Base-by-base conservation (phyloP, 805 yeast species). In the Candida ulmi region DNA sequence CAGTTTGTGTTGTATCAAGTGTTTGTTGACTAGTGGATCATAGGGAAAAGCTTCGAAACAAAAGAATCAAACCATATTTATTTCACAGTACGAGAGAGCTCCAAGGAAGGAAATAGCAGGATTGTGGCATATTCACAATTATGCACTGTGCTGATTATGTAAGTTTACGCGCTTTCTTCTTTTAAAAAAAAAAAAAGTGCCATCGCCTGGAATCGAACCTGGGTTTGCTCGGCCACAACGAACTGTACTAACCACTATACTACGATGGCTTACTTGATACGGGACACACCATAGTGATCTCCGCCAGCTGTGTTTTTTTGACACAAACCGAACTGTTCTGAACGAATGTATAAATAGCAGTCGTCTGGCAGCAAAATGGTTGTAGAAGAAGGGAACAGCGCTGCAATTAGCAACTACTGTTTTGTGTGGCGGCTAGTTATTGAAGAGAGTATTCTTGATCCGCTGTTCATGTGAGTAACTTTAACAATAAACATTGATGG, bases 161-260 rank as follows among this genome's bases (percentile, higher is more conserved):
- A n/a, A n/a, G n/a, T n/a, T n/a, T n/a, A n/a, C n/a, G n/a, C n/a
- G n/a, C n/a, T n/a, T n/a, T n/a, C n/a, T n/a, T n/a, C n/a, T n/a
- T n/a, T n/a, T n/a, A n/a, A n/a, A n/a, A 26, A 26, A 26, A 12
- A 8, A 26, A 26, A 48, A 43, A 40, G 19, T 73, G 78, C 78
- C 76, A 77, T 67, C 64, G 67, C 78, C 78, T 68, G 72, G 78
- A 73, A 72, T 72, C 78, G 78, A 73, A 73, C 78, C 68, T 69
- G 75, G 78, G 78, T 72, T 69, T 72, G 72, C 62, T 71, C 78
- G 74, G 78, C 78, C 78, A 73, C 78, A 72, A 72, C 74, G 78
- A 71, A 62, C 72, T 71, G 78, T 72, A 73, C 77, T 73, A 62
- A 71, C 78, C 78, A 74, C 78, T 73, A 74, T 74, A 73, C 62